Evolutionary conservation across 2,329 filamentous ascomycete genomes (phyloP).

Genomic region (Graphiopsis chlorocephala): DNA sequence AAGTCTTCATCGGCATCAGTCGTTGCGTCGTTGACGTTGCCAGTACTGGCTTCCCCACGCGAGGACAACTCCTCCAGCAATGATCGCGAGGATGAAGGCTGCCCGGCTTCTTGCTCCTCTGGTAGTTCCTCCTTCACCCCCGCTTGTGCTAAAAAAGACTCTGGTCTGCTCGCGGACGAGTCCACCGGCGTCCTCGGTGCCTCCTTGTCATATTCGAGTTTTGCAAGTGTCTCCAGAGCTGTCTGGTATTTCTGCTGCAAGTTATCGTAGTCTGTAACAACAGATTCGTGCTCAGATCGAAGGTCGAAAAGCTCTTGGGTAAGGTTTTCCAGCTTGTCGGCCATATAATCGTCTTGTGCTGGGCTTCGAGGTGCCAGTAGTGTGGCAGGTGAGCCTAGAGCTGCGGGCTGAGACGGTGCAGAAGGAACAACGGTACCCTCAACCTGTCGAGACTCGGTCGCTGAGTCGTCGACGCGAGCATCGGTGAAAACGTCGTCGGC

Average conservation of each 20-base stretch:
- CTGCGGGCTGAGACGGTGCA: not conserved
- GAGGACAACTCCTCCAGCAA: slow-evolving; percentile 93
- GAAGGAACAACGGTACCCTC: not conserved
- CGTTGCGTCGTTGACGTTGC: slow-evolving; percentile 42
- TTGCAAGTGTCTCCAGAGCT: slow-evolving; percentile 74
- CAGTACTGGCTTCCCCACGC: slow-evolving; percentile 66
- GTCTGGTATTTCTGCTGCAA: slow-evolving; percentile 90
- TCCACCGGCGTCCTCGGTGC: slow-evolving; percentile 63
- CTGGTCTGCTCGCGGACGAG: slow-evolving; percentile 53
- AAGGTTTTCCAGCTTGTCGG: slow-evolving; percentile 87
- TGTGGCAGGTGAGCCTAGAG: not conserved
- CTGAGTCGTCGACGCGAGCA: not conserved
- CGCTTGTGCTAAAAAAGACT: slow-evolving; percentile 80
- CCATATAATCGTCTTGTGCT: slow-evolving; percentile 79
- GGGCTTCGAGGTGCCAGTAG: slow-evolving; percentile 55
- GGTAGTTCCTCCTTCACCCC: slow-evolving; percentile 67
- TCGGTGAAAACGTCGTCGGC: slow-evolving; percentile 13
- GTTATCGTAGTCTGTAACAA: slow-evolving; percentile 74
- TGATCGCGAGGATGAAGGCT: slow-evolving; percentile 78
- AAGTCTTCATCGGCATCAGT: slow-evolving; percentile 11
- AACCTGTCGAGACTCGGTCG: not conserved
- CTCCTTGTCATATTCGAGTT: slow-evolving; percentile 69
- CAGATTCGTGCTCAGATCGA: slow-evolving; percentile 83
- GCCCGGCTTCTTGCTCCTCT: slow-evolving; percentile 45
- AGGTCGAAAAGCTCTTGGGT: slow-evolving; percentile 90